A percentile compares a stretch with the other conserved stretches of the same genome.
Conservation (phyloP, 495 filamentous ascomycete genomes). For the Aspergillus cavernicola region DNA sequence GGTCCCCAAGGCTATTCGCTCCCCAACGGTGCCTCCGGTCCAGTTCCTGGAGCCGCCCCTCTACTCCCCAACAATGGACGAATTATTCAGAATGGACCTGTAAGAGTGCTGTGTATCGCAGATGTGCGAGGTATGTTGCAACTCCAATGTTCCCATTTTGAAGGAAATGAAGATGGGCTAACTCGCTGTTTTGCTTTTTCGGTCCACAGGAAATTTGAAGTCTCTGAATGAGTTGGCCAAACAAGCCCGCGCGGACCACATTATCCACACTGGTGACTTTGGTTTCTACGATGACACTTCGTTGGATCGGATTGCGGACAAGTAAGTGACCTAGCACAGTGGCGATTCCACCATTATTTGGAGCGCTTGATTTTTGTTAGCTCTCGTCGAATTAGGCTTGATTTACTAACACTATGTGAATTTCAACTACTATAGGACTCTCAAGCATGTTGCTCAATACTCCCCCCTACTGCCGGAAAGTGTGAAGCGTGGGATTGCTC, state of each 20-base stretch:
- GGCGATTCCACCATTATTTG: not conserved
- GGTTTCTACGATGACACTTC: slow-evolving; percentile 98
- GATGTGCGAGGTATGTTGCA: slow-evolving; percentile 83
- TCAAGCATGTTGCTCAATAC: slow-evolving; percentile 98
- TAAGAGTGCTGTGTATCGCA: slow-evolving; percentile 89
- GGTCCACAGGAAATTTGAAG: slow-evolving; percentile 75
- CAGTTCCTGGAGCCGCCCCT: slow-evolving; percentile 50
- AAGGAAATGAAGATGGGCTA: slow-evolving; percentile 8
- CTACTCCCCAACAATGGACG: slow-evolving; percentile 64
- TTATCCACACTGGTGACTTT: slow-evolving; percentile 98
- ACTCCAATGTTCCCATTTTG: not conserved
- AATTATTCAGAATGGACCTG: slow-evolving; percentile 79
- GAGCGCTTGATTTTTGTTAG: not conserved
- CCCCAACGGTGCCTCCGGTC: slow-evolving; percentile 45
- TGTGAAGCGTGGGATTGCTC: slow-evolving; percentile 80
- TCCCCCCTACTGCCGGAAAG: slow-evolving; percentile 87
- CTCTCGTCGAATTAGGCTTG: not conserved
- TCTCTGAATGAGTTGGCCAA: slow-evolving; percentile 95
- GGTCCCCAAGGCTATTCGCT: slow-evolving; percentile 49
- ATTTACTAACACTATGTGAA: slow-evolving; percentile 11
- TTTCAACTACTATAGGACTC: slow-evolving; percentile 60
- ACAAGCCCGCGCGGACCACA: slow-evolving; percentile 88
- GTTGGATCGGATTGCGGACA: slow-evolving; percentile 95
- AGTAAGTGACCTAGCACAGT: slow-evolving; percentile 56
- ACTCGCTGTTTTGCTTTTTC: slow-evolving; percentile 15